Percentiles rank a stretch among this genome's conserved stretches.
These are phyloP conservation scores for Beauveria sp. DNA, from an alignment of 2,329 filamentous ascomycete species.

Conservation along the genomic window DNA sequence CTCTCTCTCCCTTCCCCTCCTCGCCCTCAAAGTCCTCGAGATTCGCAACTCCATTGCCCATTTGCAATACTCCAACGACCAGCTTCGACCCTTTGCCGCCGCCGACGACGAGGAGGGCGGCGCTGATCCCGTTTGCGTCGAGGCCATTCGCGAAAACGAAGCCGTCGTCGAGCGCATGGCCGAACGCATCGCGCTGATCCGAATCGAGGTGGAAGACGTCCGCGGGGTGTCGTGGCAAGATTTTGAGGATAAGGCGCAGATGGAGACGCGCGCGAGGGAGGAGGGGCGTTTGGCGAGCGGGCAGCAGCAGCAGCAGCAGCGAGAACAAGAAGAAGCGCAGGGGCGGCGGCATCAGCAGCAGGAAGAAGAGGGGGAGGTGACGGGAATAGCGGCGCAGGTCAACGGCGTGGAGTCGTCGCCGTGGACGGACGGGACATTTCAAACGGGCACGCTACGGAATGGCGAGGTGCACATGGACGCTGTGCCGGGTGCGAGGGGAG, in stretches of 20 bases:
- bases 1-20: constrained; percentile 56
- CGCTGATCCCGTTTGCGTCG: constrained; percentile 46
- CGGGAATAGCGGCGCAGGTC: neutral
- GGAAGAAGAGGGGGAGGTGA: neutral
- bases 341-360: neutral
- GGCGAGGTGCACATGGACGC: constrained; percentile 40
- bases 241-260: constrained; percentile 39
- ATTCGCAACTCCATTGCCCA: constrained; percentile 68
- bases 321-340: neutral
- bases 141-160: constrained; percentile 67
- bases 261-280: constrained; percentile 14
- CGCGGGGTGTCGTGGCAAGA: constrained; percentile 50
- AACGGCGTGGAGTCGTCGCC: constrained; percentile 28
- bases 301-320: neutral
- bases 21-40: constrained; percentile 69
- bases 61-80: constrained; percentile 64
- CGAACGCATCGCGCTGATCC: constrained; percentile 56
- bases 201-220: constrained; percentile 51
- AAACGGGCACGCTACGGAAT: constrained; percentile 48
- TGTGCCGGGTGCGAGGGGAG: constrained; percentile 1
- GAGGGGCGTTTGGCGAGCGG: neutral
- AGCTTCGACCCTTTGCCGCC: constrained; percentile 63
- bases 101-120: constrained; percentile 27
- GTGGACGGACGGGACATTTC: constrained; percentile 58
- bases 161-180: constrained; percentile 60